Conservation (phyloP, 202 grass and related monocot genomes). For the Elaeis oleifera region DNA sequence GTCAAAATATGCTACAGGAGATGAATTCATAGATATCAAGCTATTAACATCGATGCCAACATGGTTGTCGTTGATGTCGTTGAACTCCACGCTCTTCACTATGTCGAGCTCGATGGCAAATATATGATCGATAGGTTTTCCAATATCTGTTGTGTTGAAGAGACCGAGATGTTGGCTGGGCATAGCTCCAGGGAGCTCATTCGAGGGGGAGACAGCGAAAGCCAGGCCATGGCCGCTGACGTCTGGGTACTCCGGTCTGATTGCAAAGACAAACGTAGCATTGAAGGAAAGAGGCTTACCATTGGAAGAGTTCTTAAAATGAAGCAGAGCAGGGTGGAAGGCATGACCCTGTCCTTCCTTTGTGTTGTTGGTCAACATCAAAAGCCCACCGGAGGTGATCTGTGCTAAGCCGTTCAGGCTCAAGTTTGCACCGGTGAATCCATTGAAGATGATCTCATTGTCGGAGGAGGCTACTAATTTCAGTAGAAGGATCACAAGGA, state of each 20-base stretch:
- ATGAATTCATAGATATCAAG: no score
- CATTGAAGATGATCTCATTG: constrained; percentile 2
- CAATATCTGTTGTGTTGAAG: not conserved
- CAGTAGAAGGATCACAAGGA: no score
- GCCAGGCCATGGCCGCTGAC: constrained; percentile 4
- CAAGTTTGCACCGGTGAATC: not conserved
- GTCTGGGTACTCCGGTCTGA: not conserved
- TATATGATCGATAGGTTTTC: not conserved
- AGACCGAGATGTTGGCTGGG: constrained; percentile 4
- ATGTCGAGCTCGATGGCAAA: constrained; percentile 16
- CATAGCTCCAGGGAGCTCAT: not conserved
- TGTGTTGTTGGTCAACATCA: constrained; percentile 1
- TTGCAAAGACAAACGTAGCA: constrained; percentile 5
- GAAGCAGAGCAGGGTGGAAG: not conserved
- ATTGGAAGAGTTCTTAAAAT: not conserved
- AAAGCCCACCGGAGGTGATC: not conserved
- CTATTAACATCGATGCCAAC: no score
- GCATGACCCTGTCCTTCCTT: not conserved
- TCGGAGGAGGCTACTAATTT: not conserved
- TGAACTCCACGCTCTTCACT: not conserved
- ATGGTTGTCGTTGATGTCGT: not conserved
- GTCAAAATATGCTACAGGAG: no score
- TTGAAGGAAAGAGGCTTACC: not conserved
- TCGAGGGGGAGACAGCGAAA: not conserved
- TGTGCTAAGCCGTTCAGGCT: not conserved